These are phyloP conservation scores for Sporodiniella umbellata DNA, from an alignment of 371 early-diverging fungal genomes.

Conservation along the genomic window DNA sequence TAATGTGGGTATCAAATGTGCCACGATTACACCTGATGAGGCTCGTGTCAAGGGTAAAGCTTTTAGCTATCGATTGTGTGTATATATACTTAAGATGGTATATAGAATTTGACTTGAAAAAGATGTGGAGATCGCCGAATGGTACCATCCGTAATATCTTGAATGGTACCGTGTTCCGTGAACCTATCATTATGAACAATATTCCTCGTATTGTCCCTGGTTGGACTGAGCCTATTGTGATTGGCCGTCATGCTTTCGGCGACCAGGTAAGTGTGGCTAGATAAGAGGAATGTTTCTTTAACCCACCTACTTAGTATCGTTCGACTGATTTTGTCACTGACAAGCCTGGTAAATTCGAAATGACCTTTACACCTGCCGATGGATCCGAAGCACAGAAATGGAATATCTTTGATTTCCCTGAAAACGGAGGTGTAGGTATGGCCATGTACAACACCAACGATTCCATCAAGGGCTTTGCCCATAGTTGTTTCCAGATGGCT, in stretches of 20 bases:
- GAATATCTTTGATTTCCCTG: conserved; percentile 77
- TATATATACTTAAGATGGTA: too few relatives aligned
- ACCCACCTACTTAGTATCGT: conserved; percentile 66
- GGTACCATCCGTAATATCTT: conserved; percentile 97
- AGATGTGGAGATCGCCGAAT: conserved; percentile 97
- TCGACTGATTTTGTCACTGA: conserved; percentile 90
- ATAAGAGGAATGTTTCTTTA: too few relatives aligned
- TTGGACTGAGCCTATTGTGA: conserved; percentile 94
- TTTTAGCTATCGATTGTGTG: neutral
- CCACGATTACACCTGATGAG: conserved; percentile 98
- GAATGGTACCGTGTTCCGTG: conserved; percentile 97
- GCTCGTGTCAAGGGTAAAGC: conserved; percentile 87
- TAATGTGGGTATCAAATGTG: conserved; percentile 98
- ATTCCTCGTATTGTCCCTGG: conserved; percentile 92
- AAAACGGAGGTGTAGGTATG: conserved; percentile 85
- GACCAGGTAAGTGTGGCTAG: conserved; percentile 86
- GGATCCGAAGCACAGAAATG: conserved; percentile 62
- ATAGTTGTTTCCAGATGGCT: conserved; percentile 93
- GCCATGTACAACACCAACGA: conserved; percentile 95
- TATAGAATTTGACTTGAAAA: conserved; percentile 91
- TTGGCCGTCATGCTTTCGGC: conserved; percentile 96
- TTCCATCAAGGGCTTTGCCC: conserved; percentile 92
- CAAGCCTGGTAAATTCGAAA: conserved; percentile 87
- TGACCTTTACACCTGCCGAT: conserved; percentile 84
- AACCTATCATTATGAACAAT: conserved; percentile 88